Conservation (phyloP, 2,329 filamentous ascomycete genomes). For the Fusarium tricinctum region DNA sequence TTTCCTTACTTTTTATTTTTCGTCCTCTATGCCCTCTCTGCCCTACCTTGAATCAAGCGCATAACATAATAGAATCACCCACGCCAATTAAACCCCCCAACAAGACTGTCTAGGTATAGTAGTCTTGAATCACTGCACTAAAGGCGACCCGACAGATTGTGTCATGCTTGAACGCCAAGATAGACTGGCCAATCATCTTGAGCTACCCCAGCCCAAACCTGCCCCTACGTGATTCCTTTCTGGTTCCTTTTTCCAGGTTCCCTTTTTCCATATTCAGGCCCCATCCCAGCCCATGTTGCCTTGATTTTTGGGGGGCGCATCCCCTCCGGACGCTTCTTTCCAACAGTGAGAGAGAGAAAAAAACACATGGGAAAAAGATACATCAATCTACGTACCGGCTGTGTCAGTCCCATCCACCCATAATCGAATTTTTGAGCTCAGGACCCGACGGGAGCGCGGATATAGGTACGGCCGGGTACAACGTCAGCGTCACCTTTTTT, state of each 20-base stretch:
- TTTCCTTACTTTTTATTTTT: neutral
- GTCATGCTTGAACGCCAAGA: constrained; percentile 52
- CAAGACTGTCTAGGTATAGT: constrained; percentile 26
- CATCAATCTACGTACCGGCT: constrained; percentile 23
- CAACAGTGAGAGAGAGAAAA: constrained; percentile 1
- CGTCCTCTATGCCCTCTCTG: neutral
- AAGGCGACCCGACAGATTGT: constrained; percentile 54
- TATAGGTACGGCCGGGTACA: constrained; percentile 50
- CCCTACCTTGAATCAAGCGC: neutral
- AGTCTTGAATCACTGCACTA: constrained; percentile 15
- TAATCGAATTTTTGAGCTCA: constrained; percentile 22
- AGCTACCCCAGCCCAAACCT: constrained; percentile 50
- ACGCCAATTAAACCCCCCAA: constrained; percentile 22
- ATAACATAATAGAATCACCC: constrained; percentile 6
- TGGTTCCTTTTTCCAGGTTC: constrained; percentile 44
- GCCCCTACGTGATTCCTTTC: constrained; percentile 47
- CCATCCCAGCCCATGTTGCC: constrained; percentile 39
- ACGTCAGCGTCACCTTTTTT: constrained; percentile 43
- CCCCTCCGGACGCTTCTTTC: constrained; percentile 26
- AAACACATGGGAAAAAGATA: constrained; percentile 7
- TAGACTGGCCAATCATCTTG: constrained; percentile 46
- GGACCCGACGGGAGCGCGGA: constrained; percentile 37
- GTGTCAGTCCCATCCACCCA: constrained; percentile 7
- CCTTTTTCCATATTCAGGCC: constrained; percentile 24
- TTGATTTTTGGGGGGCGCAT: constrained; percentile 35